These are phyloP conservation scores for Ceratobasidium sp. DNA, from an alignment of 1,284 basidiomycete genomes.

Conservation along the genomic window DNA sequence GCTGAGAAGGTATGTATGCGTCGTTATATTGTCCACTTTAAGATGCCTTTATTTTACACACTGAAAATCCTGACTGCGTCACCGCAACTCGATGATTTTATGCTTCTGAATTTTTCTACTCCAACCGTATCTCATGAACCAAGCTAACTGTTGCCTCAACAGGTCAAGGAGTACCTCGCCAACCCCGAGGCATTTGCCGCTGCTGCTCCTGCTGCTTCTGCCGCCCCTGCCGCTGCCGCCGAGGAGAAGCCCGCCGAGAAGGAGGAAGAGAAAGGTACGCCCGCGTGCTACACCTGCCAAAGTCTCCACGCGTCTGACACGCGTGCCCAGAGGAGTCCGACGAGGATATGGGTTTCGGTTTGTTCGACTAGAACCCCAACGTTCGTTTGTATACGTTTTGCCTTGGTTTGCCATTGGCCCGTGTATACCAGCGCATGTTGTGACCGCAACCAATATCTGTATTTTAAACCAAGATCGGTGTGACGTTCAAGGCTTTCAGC, in stretches of 20 bases:
- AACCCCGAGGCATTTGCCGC: slow-evolving; percentile 96
- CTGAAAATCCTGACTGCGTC: slow-evolving; percentile 80
- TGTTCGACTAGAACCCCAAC: slow-evolving; percentile 50
- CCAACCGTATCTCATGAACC: slow-evolving; percentile 24
- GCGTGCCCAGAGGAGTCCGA: slow-evolving; percentile 66
- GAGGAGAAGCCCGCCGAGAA: slow-evolving; percentile 57
- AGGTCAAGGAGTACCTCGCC: slow-evolving; percentile 96
- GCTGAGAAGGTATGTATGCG: slow-evolving; percentile 77
- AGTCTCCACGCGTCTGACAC: neutral
- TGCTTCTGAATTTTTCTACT: slow-evolving; percentile 45
- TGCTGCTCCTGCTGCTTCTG: slow-evolving; percentile 71
- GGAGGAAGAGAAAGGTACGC: slow-evolving; percentile 63
- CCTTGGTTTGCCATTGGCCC: no score
- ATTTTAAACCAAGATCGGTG: neutral
- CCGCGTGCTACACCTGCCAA: neutral
- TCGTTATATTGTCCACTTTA: slow-evolving; percentile 44
- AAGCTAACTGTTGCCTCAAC: slow-evolving; percentile 30
- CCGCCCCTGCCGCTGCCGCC: slow-evolving; percentile 60
- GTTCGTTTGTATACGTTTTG: neutral
- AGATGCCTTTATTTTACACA: slow-evolving; percentile 60
- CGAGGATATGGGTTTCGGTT: slow-evolving; percentile 65
- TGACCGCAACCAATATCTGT: neutral
- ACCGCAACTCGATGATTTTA: slow-evolving; percentile 56
- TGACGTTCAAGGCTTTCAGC: neutral
- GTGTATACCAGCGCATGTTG: no score